Conservation (phyloP, 2,329 filamentous ascomycete genomes). For the Diaporthe vexans region DNA sequence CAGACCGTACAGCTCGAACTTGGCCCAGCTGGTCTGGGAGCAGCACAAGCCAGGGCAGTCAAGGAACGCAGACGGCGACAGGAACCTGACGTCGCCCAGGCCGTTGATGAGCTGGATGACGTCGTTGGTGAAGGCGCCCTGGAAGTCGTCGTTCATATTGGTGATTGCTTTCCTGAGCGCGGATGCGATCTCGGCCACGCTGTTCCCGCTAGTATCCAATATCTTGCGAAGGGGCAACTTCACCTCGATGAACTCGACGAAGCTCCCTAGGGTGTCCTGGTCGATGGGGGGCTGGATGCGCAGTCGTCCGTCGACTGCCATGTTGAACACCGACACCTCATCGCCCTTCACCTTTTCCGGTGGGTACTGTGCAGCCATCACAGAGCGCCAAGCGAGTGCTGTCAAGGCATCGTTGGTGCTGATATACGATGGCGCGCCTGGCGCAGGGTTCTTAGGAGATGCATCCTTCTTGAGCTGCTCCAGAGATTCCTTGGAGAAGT, state of each 20-base stretch:
- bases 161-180: slow-evolving; percentile 53
- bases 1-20: slow-evolving; percentile 51
- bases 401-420: slow-evolving; percentile 47
- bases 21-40: slow-evolving; percentile 52
- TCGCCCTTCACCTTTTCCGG: slow-evolving; percentile 43
- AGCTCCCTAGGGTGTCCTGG: slow-evolving; percentile 54
- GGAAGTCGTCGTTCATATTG: slow-evolving; percentile 36
- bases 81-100: slow-evolving; percentile 50
- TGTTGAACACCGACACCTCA: slow-evolving; percentile 53
- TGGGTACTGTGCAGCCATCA: slow-evolving; percentile 40
- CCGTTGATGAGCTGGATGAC: slow-evolving; percentile 49
- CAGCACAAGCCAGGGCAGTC: slow-evolving; percentile 53
- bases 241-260: slow-evolving; percentile 53
- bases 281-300: slow-evolving; percentile 53
- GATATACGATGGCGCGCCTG: slow-evolving; percentile 47
- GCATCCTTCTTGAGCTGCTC: slow-evolving; percentile 50
- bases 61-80: slow-evolving; percentile 52
- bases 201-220: slow-evolving; percentile 43
- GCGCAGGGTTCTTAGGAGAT: slow-evolving; percentile 47
- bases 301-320: slow-evolving; percentile 54
- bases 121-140: slow-evolving; percentile 50
- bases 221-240: slow-evolving; percentile 49
- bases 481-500: slow-evolving; percentile 50
- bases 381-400: slow-evolving; percentile 37
- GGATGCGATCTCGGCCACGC: slow-evolving; percentile 52